A percentile compares a stretch with the other conserved stretches of the same genome.
Conservation (phyloP, 164 flowering plant genomes). For the Magnolia officinalis region DNA sequence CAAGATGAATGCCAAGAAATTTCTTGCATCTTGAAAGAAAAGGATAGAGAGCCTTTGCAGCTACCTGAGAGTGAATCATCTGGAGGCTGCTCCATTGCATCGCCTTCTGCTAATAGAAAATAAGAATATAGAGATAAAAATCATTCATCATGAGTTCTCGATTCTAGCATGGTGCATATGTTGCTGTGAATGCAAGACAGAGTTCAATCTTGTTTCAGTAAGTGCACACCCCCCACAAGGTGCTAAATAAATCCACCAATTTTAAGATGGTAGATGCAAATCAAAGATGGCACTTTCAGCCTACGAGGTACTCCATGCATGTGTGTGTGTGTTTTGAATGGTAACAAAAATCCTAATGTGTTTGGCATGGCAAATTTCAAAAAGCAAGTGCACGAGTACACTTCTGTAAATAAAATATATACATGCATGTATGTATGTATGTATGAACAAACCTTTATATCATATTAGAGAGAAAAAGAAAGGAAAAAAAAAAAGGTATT, state of each 20-base stretch:
- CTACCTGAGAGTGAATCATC: constrained; percentile 30
- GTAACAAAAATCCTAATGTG: too few relatives aligned
- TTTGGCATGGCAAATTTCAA: too few relatives aligned
- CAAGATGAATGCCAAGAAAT: background rate
- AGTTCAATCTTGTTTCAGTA: background rate
- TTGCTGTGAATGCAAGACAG: background rate
- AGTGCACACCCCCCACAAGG: background rate
- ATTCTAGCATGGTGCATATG: background rate
- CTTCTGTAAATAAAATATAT: too few relatives aligned
- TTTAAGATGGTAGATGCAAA: background rate
- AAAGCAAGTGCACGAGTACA: too few relatives aligned
- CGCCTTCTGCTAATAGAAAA: constrained; percentile 16
- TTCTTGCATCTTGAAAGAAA: background rate
- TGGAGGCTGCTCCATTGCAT: constrained; percentile 38
- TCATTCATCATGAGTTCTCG: background rate
- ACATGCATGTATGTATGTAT: too few relatives aligned
- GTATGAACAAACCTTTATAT: too few relatives aligned
- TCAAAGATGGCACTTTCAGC: background rate
- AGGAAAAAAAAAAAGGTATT: too few relatives aligned
- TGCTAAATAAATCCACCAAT: background rate
- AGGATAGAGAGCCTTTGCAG: constrained; percentile 1
- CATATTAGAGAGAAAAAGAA: too few relatives aligned
- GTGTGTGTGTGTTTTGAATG: too few relatives aligned
- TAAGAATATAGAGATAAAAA: background rate
- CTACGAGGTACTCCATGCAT: background rate